Conservation (phyloP, 1,139 yeast genomes). For the Hansenula anomala region DNA sequence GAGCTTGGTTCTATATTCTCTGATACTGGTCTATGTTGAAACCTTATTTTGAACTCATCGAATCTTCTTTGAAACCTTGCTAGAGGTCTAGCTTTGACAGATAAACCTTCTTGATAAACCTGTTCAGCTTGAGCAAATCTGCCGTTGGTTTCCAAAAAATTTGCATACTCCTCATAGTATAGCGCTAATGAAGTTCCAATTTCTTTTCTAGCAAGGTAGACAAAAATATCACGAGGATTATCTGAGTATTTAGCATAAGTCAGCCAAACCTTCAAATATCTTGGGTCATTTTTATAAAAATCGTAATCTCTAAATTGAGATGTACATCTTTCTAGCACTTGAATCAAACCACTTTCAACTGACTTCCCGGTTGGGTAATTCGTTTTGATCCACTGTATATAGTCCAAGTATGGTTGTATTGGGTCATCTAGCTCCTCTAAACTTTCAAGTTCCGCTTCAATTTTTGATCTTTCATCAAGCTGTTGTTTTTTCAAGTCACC, state of each 20-base stretch:
- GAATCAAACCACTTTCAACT: slow-evolving; percentile 62
- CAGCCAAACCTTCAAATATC: slow-evolving; percentile 80
- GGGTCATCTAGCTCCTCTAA: slow-evolving; percentile 77
- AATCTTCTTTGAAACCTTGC: slow-evolving; percentile 47
- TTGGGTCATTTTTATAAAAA: slow-evolving; percentile 73
- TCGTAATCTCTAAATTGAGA: slow-evolving; percentile 59
- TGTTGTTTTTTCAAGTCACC: slow-evolving; percentile 28
- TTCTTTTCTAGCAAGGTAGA: slow-evolving; percentile 65
- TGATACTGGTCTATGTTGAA: slow-evolving; percentile 9
- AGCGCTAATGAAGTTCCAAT: slow-evolving; percentile 67
- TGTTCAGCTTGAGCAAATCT: slow-evolving; percentile 56
- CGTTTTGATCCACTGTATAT: slow-evolving; percentile 66
- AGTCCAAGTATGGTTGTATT: slow-evolving; percentile 63
- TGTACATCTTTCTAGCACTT: slow-evolving; percentile 68
- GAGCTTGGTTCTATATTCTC: slow-evolving; percentile 29
- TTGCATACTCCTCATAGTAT: slow-evolving; percentile 81
- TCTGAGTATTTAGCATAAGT: slow-evolving; percentile 67
- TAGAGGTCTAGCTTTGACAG: slow-evolving; percentile 58
- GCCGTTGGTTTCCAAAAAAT: slow-evolving; percentile 50
- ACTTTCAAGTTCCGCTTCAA: slow-evolving; percentile 40
- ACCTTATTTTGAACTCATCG: slow-evolving; percentile 40
- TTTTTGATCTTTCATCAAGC: slow-evolving; percentile 31
- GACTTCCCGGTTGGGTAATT: slow-evolving; percentile 66
- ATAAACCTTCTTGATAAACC: slow-evolving; percentile 60
- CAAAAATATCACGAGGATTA: slow-evolving; percentile 65